Percentiles rank a stretch among this genome's conserved stretches.
Evolutionary conservation across 148 eudicot species (phyloP).

Genomic region (Chenopodium quinoa): DNA sequence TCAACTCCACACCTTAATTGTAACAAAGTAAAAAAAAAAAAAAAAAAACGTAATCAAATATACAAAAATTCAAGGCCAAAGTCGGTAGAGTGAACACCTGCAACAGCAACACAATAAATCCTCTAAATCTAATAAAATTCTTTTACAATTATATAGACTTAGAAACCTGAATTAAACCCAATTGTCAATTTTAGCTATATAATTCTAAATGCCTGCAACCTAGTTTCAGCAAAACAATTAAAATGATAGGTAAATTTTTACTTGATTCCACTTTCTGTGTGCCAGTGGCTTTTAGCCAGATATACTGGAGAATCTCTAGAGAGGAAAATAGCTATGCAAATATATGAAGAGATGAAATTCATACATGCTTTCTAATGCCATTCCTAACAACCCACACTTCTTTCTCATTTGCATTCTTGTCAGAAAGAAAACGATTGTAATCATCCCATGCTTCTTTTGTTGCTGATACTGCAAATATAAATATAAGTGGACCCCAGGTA

Average conservation of each 20-base stretch:
- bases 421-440: constrained; percentile 88
- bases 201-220: neutral
- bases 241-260: neutral
- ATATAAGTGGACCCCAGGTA: constrained; percentile 95
- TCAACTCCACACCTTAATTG: neutral
- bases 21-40: neutral
- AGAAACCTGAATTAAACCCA: neutral
- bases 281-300: neutral
- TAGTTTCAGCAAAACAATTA: neutral
- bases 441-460: constrained; percentile 99
- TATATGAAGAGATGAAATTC: constrained; percentile 24
- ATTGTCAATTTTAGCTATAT: neutral
- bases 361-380: constrained; percentile 75
- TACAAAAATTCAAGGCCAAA: neutral
- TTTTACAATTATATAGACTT: no score
- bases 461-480: constrained; percentile 95
- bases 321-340: neutral
- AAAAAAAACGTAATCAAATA: neutral
- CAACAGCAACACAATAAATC: neutral
- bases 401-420: constrained; percentile 93
- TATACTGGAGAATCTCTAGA: constrained; percentile 4
- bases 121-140: neutral
- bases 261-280: neutral
- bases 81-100: neutral
- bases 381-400: constrained; percentile 90